phyloP scores from a whole-genome alignment of 2,329 filamentous ascomycete genomes.

The Zymoseptoria ardabiliae region DNA sequence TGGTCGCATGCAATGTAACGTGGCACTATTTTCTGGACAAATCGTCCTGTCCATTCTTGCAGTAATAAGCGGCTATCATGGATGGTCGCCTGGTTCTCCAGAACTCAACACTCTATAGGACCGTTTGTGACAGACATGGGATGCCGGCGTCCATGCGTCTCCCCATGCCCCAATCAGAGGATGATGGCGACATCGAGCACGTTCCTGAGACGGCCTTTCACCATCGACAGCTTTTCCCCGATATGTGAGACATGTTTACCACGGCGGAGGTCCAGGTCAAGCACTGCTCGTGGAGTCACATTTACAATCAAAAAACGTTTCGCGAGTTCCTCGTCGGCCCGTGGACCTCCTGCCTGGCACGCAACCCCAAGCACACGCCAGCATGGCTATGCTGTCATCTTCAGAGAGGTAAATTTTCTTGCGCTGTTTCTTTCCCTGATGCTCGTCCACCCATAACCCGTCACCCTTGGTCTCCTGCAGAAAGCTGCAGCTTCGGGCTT shows the following conservation, averaged over 20 bases:
- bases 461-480: background rate
- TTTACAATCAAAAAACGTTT: too few relatives aligned
- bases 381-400: too few relatives aligned
- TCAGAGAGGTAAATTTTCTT: background rate
- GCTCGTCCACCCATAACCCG: background rate
- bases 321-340: too few relatives aligned
- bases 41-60: too few relatives aligned
- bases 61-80: too few relatives aligned
- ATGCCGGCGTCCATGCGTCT: background rate
- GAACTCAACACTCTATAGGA: too few relatives aligned
- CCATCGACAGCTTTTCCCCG: background rate
- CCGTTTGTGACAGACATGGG: background rate
- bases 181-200: background rate
- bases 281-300: background rate
- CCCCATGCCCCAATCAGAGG: background rate
- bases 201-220: background rate
- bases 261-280: background rate
- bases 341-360: too few relatives aligned
- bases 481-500: background rate
- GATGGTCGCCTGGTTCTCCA: too few relatives aligned
- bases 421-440: background rate
- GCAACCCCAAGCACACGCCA: too few relatives aligned
- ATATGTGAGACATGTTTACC: background rate
- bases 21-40: too few relatives aligned
- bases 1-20: too few relatives aligned